Evolutionary conservation across 1,284 basidiomycete species (phyloP).

Genomic region (Cryptococcus wingfieldii): DNA sequence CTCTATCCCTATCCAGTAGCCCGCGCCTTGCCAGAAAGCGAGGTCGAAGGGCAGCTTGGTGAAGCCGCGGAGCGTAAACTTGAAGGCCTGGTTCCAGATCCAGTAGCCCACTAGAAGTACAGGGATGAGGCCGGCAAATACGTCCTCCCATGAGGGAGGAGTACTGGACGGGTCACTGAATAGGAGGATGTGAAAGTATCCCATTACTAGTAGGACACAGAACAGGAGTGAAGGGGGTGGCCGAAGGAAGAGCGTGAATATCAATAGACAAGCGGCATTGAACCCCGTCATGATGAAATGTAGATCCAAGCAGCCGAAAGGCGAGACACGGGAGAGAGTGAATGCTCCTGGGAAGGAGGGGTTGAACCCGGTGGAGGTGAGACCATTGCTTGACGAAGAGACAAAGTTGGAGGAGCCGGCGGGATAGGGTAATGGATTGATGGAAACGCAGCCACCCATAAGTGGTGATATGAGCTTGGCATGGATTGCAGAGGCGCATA

Average conservation of each 20-base stretch:
- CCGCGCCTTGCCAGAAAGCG: constrained; percentile 41
- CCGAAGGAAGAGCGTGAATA: constrained; percentile 29
- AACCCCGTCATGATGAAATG: constrained; percentile 36
- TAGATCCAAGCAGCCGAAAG: constrained; percentile 29
- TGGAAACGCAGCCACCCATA: constrained; percentile 34
- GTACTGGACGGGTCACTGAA: constrained; percentile 24
- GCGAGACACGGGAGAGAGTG: constrained; percentile 9
- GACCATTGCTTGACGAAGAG: constrained; percentile 15
- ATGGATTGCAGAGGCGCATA: constrained; percentile 41
- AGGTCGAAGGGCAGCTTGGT: constrained; percentile 29
- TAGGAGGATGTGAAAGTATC: constrained; percentile 37
- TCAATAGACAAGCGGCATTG: constrained; percentile 35
- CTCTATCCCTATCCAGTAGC: constrained; percentile 45
- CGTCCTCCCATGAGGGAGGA: constrained; percentile 35
- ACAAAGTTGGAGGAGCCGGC: constrained; percentile 15
- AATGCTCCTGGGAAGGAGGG: constrained; percentile 36
- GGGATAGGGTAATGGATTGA: constrained; percentile 25
- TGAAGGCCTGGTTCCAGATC: constrained; percentile 34
- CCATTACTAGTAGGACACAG: constrained; percentile 28
- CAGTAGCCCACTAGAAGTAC: constrained; percentile 35
- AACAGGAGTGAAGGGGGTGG: constrained; percentile 28
- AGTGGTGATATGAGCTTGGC: constrained; percentile 24
- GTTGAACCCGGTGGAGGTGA: constrained; percentile 25
- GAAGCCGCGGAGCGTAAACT: constrained; percentile 31
- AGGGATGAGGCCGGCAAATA: constrained; percentile 27